Percentiles rank a stretch among this genome's conserved stretches.
Evolutionary conservation across 441 rosid genomes (phyloP).

Genomic region (Syzygium malaccense): DNA sequence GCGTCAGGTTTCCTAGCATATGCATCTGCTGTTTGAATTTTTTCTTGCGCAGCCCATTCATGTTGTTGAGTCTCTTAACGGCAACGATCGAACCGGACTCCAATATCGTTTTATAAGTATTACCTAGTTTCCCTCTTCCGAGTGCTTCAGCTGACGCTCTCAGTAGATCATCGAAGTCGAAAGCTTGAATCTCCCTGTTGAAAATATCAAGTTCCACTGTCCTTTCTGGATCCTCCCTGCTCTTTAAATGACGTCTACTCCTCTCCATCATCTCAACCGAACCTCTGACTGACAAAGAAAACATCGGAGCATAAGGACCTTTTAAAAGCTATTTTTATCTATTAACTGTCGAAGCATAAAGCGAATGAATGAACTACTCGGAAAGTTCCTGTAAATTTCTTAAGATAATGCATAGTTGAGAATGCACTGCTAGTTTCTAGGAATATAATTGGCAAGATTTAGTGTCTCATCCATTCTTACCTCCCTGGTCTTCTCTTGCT

Average conservation of each 20-base stretch:
- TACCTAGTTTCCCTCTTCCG: slow-evolving; percentile 45
- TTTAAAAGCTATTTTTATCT: background rate
- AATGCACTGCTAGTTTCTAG: background rate
- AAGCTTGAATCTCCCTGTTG: slow-evolving; percentile 20
- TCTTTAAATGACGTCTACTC: slow-evolving; percentile 2
- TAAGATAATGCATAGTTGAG: background rate
- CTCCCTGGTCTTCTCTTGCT: slow-evolving; percentile 7
- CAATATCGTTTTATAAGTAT: slow-evolving; percentile 38
- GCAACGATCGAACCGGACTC: slow-evolving; percentile 37
- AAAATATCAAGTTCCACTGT: slow-evolving; percentile 37
- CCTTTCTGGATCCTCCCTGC: slow-evolving; percentile 33
- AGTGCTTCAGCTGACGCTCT: slow-evolving; percentile 47
- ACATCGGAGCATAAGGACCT: background rate
- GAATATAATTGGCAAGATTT: background rate
- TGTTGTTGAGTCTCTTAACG: slow-evolving; percentile 33
- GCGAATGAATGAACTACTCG: background rate
- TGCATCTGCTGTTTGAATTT: slow-evolving; percentile 47
- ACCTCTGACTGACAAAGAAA: slow-evolving; percentile 1
- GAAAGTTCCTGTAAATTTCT: background rate
- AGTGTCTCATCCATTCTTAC: slow-evolving; percentile 1
- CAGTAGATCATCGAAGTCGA: slow-evolving; percentile 54
- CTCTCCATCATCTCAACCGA: slow-evolving; percentile 4
- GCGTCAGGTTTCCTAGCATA: slow-evolving; percentile 38
- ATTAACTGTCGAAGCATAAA: background rate
- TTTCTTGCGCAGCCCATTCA: slow-evolving; percentile 31